phyloP scores from a whole-genome alignment of 805 yeast genomes.

The Diddensiella caesifluorescens region DNA sequence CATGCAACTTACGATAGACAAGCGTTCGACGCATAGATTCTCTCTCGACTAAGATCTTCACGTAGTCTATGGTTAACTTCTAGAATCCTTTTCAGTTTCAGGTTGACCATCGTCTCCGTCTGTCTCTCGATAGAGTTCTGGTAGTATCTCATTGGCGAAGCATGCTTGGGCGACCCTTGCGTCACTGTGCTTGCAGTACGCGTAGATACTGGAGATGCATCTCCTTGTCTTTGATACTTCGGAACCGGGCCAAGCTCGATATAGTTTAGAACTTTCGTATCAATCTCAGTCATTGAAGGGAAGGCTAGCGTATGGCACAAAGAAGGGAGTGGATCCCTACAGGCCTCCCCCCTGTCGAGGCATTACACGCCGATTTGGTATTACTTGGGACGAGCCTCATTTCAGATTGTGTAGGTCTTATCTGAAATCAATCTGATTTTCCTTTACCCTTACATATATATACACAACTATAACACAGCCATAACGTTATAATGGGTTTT shows the following conservation, averaged over 20 bases:
- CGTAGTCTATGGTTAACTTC: slow-evolving; percentile 18
- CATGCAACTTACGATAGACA: slow-evolving; percentile 8
- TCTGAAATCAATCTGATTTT: too few species aligned
- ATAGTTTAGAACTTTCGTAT: not conserved
- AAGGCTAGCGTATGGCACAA: not conserved
- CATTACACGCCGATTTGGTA: too few species aligned
- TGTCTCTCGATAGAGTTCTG: slow-evolving; percentile 10
- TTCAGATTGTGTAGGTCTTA: too few species aligned
- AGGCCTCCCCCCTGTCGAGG: too few species aligned
- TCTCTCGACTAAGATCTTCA: slow-evolving; percentile 16
- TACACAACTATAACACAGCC: too few species aligned
- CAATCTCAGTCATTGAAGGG: not conserved
- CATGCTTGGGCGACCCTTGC: not conserved
- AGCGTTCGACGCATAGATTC: slow-evolving; percentile 17
- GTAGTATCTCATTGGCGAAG: not conserved
- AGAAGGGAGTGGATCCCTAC: not conserved
- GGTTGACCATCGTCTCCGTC: slow-evolving; percentile 12
- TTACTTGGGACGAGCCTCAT: slow-evolving; percentile 3
- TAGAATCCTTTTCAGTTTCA: slow-evolving; percentile 13
- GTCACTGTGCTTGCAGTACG: too few species aligned
- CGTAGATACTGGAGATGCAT: slow-evolving; percentile 1
- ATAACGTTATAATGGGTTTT: not conserved
- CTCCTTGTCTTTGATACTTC: too few species aligned
- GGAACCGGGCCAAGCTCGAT: slow-evolving; percentile 1
- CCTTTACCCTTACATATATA: too few species aligned